These are phyloP conservation scores for Dryas integrifolia DNA, from an alignment of 331 rosid species.

Conservation along the genomic window DNA sequence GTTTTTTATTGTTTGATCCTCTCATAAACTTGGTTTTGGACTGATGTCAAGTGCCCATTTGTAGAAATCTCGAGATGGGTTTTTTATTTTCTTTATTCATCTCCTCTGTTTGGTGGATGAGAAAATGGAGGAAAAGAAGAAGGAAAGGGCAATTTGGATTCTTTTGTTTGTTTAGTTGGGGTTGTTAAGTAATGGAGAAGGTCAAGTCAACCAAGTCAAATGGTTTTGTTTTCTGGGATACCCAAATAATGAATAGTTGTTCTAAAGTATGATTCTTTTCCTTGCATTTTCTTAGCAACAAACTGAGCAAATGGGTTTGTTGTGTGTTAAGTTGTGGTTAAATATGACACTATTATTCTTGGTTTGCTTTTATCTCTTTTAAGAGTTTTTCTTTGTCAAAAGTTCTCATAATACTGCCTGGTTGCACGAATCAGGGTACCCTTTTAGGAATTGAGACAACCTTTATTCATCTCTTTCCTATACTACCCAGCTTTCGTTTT, in stretches of 20 bases:
- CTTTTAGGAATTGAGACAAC: conserved; percentile 10
- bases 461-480: neutral
- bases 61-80: neutral
- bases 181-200: conserved; percentile 19
- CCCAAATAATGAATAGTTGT: neutral
- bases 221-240: conserved; percentile 12
- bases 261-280: conserved; percentile 10
- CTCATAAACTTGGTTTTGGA: neutral
- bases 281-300: conserved; percentile 6
- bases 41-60: conserved; percentile 12
- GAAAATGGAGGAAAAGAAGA: neutral
- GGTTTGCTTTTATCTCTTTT: neutral
- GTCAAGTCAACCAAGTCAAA: conserved; percentile 16
- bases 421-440: neutral
- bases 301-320: conserved; percentile 5
- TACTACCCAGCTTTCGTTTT: conserved; percentile 20
- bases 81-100: neutral
- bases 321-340: neutral
- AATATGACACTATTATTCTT: neutral
- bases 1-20: conserved; percentile 7
- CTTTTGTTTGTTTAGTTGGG: conserved; percentile 11
- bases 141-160: neutral
- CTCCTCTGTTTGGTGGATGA: conserved; percentile 14
- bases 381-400: neutral
- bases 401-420: neutral